These are phyloP conservation scores for Eragrostis curvula DNA, from an alignment of 176 grass and related monocot genomes.

Conservation along the genomic window DNA sequence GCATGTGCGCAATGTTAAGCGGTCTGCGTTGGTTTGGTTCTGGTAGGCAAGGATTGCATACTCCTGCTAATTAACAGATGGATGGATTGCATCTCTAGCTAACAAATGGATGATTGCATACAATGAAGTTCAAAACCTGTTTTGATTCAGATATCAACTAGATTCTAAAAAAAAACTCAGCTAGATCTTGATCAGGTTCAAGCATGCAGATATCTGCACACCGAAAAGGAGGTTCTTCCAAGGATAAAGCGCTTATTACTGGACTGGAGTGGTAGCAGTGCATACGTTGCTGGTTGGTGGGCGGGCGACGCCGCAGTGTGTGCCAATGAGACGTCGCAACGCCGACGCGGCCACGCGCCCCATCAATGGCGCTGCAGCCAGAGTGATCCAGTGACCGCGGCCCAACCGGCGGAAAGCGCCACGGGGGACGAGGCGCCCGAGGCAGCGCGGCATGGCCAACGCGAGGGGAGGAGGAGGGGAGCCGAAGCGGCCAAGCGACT, in stretches of 20 bases:
- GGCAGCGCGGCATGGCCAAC: conserved; percentile 32
- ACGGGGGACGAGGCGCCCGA: conserved; percentile 42
- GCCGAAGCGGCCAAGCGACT: conserved; percentile 32
- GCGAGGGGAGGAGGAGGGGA: not conserved
- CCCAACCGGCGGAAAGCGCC: conserved; percentile 25
- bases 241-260: not conserved
- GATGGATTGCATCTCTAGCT: too few species aligned
- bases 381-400: conserved; percentile 22
- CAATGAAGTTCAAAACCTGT: too few species aligned
- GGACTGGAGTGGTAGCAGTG: not conserved
- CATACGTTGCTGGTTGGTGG: conserved; percentile 4
- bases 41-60: not conserved
- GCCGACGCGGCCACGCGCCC: conserved; percentile 8
- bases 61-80: not conserved
- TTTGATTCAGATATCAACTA: too few species aligned
- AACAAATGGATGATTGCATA: too few species aligned
- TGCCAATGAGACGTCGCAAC: conserved; percentile 29
- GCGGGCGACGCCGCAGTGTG: not conserved
- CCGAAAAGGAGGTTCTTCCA: not conserved
- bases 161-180: too few species aligned
- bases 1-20: not conserved
- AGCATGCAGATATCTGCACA: not conserved
- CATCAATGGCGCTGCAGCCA: conserved; percentile 36
- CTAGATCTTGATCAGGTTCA: too few species aligned
- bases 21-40: not conserved